Base-by-base conservation (phyloP, 768 basidiomycete genomes). In the Rubroboletus satanas region DNA sequence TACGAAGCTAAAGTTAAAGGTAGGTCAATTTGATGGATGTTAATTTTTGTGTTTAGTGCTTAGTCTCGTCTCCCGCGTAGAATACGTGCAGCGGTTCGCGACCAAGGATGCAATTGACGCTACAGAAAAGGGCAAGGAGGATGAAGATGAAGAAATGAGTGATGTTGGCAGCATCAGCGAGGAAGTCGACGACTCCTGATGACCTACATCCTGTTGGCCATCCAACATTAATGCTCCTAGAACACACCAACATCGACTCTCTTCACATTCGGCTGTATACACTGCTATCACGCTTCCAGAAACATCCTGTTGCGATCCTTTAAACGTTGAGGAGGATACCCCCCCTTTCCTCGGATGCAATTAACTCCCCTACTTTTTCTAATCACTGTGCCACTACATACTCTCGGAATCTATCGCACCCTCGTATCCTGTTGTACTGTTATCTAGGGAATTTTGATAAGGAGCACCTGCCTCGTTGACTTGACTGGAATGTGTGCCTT, bases 1-100 rank as follows among this genome's bases (percentile, higher is more conserved):
- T 99, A 99, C 65, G 93, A 96, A 60, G 81, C 80, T 23, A 96
- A 92, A 70, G 95, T 99, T 53, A 93, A 93, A 76, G 93, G 92
- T 88, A 66, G 32, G 80, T 62, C 21, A 37, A 28, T 32, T 26
- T 46, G 37, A 29, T 39, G 38, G 36, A 39, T 18, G 15, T n/a
- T 17, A 31, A 42, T 43, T 18, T 23, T 26, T 7, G 56, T 46
- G 32, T 23, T 56, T 45, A 7, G 56, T 45, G 29, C 36, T 61
- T 41, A 61, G 41, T 29, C 32, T 41, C 17, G 18, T 51, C 33
- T 18, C 38, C 21, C 31, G 8, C n/a, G 42, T 63, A 95, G 94
- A 97, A 64, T 98, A 98, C 67, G 96, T 98, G n/a, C 87, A 91
- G 62, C 81, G 91, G 50, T 99, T 84, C 65, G 97, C 97, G 14